Evolutionary conservation across 768 basidiomycete species (phyloP).

Genomic region (Pleurotus tuber-regium): DNA sequence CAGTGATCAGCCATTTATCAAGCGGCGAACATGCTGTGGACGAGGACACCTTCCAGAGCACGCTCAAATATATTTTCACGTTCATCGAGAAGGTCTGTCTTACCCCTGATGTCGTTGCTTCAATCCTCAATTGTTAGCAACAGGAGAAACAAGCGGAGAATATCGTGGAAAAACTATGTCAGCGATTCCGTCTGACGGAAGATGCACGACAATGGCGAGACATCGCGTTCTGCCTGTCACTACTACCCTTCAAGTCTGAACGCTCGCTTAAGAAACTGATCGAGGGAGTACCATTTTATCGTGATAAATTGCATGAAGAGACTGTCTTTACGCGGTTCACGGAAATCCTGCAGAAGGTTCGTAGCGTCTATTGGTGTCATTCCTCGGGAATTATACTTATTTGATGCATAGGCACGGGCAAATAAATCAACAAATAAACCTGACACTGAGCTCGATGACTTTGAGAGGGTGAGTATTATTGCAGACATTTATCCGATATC

Average conservation of each 20-base stretch:
- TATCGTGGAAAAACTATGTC: constrained; percentile 97
- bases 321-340: constrained; percentile 77
- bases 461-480: constrained; percentile 63
- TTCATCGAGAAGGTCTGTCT: constrained; percentile 90
- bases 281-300: constrained; percentile 88
- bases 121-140: neutral
- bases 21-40: constrained; percentile 89
- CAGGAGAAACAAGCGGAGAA: constrained; percentile 98
- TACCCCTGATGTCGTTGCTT: neutral
- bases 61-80: constrained; percentile 91
- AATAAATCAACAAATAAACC: constrained; percentile 94
- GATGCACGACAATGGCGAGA: constrained; percentile 97
- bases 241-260: constrained; percentile 96
- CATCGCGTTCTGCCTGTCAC: constrained; percentile 91
- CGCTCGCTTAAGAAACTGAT: constrained; percentile 94
- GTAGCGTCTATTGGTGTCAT: too few species aligned
- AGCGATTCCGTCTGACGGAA: constrained; percentile 85
- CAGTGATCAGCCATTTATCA: constrained; percentile 94
- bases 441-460: constrained; percentile 92
- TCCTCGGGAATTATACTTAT: too few species aligned
- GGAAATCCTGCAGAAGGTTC: constrained; percentile 88
- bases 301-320: constrained; percentile 93
- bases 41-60: constrained; percentile 89
- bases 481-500: neutral
- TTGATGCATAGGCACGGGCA: constrained; percentile 59